Evolutionary conservation across 2,329 filamentous ascomycete species (phyloP).

Genomic region (Penicillium sp.): DNA sequence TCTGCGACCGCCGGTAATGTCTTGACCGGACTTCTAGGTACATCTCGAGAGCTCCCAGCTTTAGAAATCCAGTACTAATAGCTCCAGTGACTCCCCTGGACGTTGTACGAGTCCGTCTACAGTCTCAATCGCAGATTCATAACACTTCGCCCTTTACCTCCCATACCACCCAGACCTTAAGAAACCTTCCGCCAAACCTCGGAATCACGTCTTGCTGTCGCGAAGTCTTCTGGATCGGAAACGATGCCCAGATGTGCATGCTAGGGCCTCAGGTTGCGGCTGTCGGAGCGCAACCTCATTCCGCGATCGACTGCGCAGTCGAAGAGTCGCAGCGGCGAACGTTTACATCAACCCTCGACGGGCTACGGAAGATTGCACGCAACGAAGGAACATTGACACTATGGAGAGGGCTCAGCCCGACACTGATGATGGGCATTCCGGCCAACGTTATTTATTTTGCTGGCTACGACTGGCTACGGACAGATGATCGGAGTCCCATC

Average conservation of each 20-base stretch:
- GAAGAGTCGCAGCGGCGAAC: constrained; percentile 79
- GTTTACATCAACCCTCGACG: constrained; percentile 88
- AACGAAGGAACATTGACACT: constrained; percentile 84
- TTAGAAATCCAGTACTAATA: constrained; percentile 8
- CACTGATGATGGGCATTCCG: constrained; percentile 86
- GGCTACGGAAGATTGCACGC: constrained; percentile 85
- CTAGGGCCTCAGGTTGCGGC: constrained; percentile 50
- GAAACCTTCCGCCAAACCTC: constrained; percentile 73
- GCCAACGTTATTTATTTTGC: constrained; percentile 99
- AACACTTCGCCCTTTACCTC: constrained; percentile 55
- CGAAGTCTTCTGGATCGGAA: constrained; percentile 94
- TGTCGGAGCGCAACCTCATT: constrained; percentile 42
- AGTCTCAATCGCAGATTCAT: constrained; percentile 66
- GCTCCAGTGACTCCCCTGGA: constrained; percentile 83
- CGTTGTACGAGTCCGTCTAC: constrained; percentile 89
- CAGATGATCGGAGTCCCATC: constrained; percentile 68
- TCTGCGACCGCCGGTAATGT: constrained; percentile 89
- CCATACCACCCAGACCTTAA: constrained; percentile 52
- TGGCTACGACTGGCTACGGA: constrained; percentile 91
- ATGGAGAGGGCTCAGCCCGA: constrained; percentile 93
- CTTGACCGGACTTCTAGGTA: constrained; percentile 83
- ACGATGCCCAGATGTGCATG: constrained; percentile 75
- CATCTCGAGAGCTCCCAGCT: constrained; percentile 27
- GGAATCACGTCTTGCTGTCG: constrained; percentile 93
- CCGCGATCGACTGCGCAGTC: constrained; percentile 70